Evolutionary conservation across 345 rosid species (phyloP).

Genomic region (Syzygium jambos): DNA sequence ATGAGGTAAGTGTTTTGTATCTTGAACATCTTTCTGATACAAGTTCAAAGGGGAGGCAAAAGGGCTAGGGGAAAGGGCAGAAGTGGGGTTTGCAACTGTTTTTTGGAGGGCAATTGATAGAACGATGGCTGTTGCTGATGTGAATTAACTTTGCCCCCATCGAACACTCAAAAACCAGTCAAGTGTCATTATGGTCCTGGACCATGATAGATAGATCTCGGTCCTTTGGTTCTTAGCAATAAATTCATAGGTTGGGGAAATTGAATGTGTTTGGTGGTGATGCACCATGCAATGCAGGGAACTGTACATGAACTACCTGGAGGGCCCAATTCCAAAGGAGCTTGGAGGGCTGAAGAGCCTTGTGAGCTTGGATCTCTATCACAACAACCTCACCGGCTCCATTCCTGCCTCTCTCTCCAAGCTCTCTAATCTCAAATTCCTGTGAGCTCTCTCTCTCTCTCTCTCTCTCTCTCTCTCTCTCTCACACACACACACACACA

Average conservation of each 20-base stretch:
- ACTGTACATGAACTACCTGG: slow-evolving; percentile 48
- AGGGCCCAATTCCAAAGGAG: slow-evolving; percentile 51
- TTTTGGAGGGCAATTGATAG: neutral
- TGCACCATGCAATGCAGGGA: slow-evolving; percentile 26
- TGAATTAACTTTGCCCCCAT: neutral
- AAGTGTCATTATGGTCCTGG: neutral
- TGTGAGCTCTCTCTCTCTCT: slow-evolving; percentile 24
- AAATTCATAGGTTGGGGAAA: neutral
- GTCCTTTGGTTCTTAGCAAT: neutral
- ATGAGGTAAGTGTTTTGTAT: neutral
- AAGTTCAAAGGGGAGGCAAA: neutral
- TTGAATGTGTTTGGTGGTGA: slow-evolving; percentile 1
- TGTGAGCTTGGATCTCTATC: slow-evolving; percentile 61
- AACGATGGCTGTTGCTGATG: neutral
- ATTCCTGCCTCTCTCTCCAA: slow-evolving; percentile 56
- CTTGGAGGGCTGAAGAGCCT: slow-evolving; percentile 54
- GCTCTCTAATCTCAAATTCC: slow-evolving; percentile 52
- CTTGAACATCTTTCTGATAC: neutral
- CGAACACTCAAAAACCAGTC: neutral
- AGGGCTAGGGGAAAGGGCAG: neutral
- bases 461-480: too few relatives aligned
- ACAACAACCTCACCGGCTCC: slow-evolving; percentile 49
- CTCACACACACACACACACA: neutral
- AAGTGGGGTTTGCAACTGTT: neutral
- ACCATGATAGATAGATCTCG: neutral